Base-by-base conservation (phyloP, 768 basidiomycete genomes). In the Nidularia sp. region DNA sequence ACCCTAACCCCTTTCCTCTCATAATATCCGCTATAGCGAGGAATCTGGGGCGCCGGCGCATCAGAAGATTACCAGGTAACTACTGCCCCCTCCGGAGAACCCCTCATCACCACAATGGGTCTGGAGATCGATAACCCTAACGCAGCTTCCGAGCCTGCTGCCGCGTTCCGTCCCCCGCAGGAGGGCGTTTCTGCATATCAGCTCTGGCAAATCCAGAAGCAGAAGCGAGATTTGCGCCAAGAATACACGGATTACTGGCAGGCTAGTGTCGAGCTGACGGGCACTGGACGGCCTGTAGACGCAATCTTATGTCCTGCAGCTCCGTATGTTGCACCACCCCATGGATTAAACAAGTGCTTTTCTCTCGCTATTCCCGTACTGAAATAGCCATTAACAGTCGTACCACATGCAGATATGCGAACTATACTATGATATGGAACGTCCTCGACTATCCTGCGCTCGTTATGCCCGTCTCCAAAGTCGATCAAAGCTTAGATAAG, bases 231-330 rank as follows among this genome's bases (percentile, higher is more conserved):
- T 8, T 55, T 86, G 32, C 76, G 85, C 25, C 70, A 81, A 56
- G 72, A 75, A 47, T 82, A 88, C 60, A 65, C 87, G 45, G 76
- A 83, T 45, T 66, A 79, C 47, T 90, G 88, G 88, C 75, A 83
- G 48, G 70, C 66, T 4, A 85, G 83, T 0, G 67, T 57, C 7
- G 55, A 50, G 0, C 45, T 58, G 10, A 90, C 88, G 0, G 80
- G 79, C 0, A 91, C 87, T 0, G 86, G 85, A 1, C 68, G 90
- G 2, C 85, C 88, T 4, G 77, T 91, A 5, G 90, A 92, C 61
- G 88, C 85, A 1, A 80, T 93, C 57, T 84, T 92, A 34, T 68
- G 73, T 2, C 86, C 90, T 18, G 74, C 70, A 2, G 83, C 84
- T 1, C 74, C 86, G 1, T 83, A 70, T 60, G 67, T 75, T 0